Percentiles rank a stretch among this genome's conserved stretches.
Conservation (phyloP, 306 rosid species). For the Vigna angularis region DNA sequence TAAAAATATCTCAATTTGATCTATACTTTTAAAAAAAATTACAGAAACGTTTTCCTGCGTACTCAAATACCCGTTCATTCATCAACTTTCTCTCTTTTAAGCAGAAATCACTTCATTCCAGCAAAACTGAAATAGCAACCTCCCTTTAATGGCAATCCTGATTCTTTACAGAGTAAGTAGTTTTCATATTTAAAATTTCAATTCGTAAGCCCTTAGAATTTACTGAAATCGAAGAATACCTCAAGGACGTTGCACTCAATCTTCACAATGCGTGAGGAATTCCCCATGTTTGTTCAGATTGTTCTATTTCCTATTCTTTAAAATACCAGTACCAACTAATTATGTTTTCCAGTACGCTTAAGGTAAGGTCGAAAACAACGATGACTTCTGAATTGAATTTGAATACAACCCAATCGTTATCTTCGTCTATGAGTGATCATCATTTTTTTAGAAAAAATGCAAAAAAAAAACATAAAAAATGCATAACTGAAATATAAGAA, state of each 20-base stretch:
- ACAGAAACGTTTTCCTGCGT: neutral
- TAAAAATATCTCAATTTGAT: neutral
- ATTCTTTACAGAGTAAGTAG: neutral
- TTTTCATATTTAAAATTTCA: slow-evolving; percentile 35
- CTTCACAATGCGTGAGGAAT: slow-evolving; percentile 8
- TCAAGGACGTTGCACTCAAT: slow-evolving; percentile 13
- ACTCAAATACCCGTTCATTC: slow-evolving; percentile 5
- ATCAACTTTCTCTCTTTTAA: neutral
- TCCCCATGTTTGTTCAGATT: neutral
- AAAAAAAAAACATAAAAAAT: neutral
- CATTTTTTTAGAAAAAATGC: neutral
- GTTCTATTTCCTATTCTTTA: slow-evolving; percentile 10
- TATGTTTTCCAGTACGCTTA: neutral
- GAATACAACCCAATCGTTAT: slow-evolving; percentile 4
- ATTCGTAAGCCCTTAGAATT: slow-evolving; percentile 24
- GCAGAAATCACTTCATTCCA: slow-evolving; percentile 22
- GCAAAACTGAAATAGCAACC: slow-evolving; percentile 19
- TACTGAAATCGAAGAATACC: slow-evolving; percentile 9
- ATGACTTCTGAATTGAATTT: neutral
- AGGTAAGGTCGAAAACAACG: neutral
- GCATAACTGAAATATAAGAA: slow-evolving; percentile 8
- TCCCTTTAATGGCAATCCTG: slow-evolving; percentile 3
- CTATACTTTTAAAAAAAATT: neutral
- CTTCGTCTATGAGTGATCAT: neutral
- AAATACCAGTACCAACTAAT: slow-evolving; percentile 15